phyloP scores from a whole-genome alignment of 2,329 filamentous ascomycete species.

The Ceratocystis lukuohia region DNA sequence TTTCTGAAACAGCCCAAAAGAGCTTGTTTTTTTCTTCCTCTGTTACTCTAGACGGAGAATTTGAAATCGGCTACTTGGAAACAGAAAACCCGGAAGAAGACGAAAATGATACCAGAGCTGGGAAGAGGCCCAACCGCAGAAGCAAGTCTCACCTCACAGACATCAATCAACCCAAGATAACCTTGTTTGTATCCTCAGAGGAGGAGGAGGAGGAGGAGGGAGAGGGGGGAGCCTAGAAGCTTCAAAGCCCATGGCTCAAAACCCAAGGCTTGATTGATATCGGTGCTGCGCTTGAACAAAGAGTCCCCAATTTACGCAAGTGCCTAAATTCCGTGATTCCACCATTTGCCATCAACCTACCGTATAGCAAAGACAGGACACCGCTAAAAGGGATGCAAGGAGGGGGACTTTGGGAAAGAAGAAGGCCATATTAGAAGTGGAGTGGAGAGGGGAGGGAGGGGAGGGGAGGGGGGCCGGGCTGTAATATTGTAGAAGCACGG shows the following conservation, averaged over 20 bases:
- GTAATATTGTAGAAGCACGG: background rate
- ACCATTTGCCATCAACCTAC: background rate
- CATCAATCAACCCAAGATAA: background rate
- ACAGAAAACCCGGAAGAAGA: background rate
- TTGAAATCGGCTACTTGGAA: conserved; percentile 3
- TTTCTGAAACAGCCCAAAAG: conserved; percentile 2
- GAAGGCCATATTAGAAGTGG: background rate
- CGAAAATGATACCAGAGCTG: background rate
- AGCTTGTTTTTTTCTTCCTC: conserved; percentile 3
- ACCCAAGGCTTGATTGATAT: background rate
- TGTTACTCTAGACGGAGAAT: background rate
- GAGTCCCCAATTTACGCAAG: background rate
- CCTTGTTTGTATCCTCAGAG: background rate
- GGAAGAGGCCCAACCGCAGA: background rate
- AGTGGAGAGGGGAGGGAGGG: background rate
- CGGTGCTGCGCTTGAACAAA: no score
- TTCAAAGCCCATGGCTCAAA: background rate
- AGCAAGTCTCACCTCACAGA: background rate
- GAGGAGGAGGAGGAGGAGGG: no score
- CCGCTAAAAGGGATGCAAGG: background rate
- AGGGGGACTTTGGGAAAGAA: background rate
- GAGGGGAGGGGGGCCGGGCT: background rate
- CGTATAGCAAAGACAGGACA: background rate
- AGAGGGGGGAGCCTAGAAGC: background rate
- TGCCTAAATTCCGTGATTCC: background rate